A percentile compares a stretch with the other conserved stretches of the same genome.
Evolutionary conservation across 1,284 basidiomycete species (phyloP).

Genomic region (Apiotrichum gracile): DNA sequence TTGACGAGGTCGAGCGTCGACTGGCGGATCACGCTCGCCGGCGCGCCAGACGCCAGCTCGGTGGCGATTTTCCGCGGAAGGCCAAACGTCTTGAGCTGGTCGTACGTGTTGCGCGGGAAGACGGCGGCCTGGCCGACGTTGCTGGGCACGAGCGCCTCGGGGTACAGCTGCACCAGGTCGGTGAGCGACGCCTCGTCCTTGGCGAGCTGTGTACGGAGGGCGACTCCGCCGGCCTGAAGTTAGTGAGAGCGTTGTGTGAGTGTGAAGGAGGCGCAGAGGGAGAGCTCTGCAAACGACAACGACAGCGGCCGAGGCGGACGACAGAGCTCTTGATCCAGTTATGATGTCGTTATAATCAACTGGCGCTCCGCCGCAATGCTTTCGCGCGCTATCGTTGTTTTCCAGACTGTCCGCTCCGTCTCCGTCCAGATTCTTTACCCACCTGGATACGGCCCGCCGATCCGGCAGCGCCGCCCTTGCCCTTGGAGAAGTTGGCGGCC

Average conservation of each 20-base stretch:
- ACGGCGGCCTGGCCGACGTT: constrained; percentile 33
- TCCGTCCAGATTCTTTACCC: not conserved
- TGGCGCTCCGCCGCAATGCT: no score
- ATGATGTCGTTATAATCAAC: no score
- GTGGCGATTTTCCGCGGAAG: constrained; percentile 32
- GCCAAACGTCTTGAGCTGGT: constrained; percentile 34
- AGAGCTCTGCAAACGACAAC: no score
- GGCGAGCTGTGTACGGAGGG: constrained; percentile 24
- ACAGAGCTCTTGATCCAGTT: no score
- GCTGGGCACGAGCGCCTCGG: constrained; percentile 19
- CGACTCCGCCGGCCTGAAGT: constrained; percentile 13
- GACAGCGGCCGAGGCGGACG: no score
- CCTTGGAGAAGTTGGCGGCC: not conserved
- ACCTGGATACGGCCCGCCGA: constrained; percentile 3
- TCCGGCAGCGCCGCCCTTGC: not conserved
- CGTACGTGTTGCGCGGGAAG: constrained; percentile 27
- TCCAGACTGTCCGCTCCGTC: not conserved
- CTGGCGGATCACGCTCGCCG: constrained; percentile 40
- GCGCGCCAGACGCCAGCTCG: constrained; percentile 29
- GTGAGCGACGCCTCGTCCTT: constrained; percentile 24
- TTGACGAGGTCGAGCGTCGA: constrained; percentile 34
- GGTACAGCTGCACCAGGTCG: constrained; percentile 28
- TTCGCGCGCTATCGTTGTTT: not conserved
- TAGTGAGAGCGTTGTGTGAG: not conserved
- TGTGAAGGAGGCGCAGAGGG: not conserved